Evolutionary conservation across 345 rosid species (phyloP).

Genomic region (Pistacia vera): DNA sequence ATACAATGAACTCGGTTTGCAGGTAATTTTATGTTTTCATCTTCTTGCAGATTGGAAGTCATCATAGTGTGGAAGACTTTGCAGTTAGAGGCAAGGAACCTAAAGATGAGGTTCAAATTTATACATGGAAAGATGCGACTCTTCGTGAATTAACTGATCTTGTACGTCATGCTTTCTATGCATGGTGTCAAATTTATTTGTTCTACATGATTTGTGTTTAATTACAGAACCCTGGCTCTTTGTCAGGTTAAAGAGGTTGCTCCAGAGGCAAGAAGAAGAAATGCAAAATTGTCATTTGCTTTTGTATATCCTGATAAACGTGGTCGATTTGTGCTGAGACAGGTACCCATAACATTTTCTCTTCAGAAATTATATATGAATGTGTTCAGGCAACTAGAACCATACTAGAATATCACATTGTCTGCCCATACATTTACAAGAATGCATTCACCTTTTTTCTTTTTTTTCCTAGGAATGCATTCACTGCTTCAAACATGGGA

Average conservation of each 20-base stretch:
- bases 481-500: not conserved
- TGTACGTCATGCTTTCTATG: constrained; percentile 36
- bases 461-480: not conserved
- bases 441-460: not conserved
- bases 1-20: not conserved
- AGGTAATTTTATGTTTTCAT: not conserved
- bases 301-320: constrained; percentile 84
- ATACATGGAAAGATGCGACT: constrained; percentile 96
- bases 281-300: constrained; percentile 84
- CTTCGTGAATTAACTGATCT: constrained; percentile 88
- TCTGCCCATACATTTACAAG: not conserved
- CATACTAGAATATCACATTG: not conserved
- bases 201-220: not conserved
- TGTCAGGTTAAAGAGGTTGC: constrained; percentile 87
- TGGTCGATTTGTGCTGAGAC: constrained; percentile 75
- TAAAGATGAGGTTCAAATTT: constrained; percentile 94
- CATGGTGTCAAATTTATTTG: not conserved
- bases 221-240: not conserved
- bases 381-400: not conserved
- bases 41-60: constrained; percentile 64
- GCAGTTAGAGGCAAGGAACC: constrained; percentile 96
- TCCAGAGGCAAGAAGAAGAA: constrained; percentile 88
- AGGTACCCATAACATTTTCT: constrained; percentile 40
- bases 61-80: constrained; percentile 81
- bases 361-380: not conserved